Percentiles rank a stretch among this genome's conserved stretches.
These are phyloP conservation scores for Penicillium maclennaniae DNA, from an alignment of 495 filamentous ascomycete species.

Conservation along the genomic window DNA sequence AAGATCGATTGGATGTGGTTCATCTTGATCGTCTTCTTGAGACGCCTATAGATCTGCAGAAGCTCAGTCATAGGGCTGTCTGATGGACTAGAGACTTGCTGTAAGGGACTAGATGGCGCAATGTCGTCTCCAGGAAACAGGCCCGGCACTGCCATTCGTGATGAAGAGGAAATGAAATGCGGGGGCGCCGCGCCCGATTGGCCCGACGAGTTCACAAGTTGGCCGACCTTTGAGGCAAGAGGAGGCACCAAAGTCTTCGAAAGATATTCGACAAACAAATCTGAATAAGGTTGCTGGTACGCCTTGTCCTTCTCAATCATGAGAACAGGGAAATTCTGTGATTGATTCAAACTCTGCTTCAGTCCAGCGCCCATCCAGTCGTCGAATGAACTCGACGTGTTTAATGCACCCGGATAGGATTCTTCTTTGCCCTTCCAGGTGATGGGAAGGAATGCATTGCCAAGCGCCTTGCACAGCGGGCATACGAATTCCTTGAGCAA, in stretches of 20 bases:
- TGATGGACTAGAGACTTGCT: conserved; percentile 30
- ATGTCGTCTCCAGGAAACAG: conserved; percentile 40
- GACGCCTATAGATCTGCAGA: conserved; percentile 71
- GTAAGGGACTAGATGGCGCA: conserved; percentile 30
- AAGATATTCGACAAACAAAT: conserved; percentile 62
- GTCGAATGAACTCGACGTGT: conserved; percentile 55
- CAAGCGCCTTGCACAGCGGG: conserved; percentile 95
- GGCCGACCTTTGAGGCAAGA: conserved; percentile 55
- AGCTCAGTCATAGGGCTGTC: conserved; percentile 62
- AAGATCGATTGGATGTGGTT: conserved; percentile 62
- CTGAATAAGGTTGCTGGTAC: conserved; percentile 43
- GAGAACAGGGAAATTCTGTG: conserved; percentile 35
- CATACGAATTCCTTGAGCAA: conserved; percentile 85
- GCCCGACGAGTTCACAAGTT: conserved; percentile 34
- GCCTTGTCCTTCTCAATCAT: conserved; percentile 37
- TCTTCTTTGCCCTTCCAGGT: conserved; percentile 93
- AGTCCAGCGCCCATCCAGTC: conserved; percentile 45
- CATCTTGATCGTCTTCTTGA: conserved; percentile 70
- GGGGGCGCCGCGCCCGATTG: conserved; percentile 22
- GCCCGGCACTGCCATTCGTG: conserved; percentile 46
- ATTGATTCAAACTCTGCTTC: conserved; percentile 30
- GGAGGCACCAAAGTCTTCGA: conserved; percentile 56
- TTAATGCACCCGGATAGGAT: conserved; percentile 64
- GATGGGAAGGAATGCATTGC: conserved; percentile 92
- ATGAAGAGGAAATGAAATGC: conserved; percentile 23